Evolutionary conservation across 1,284 basidiomycete genomes (phyloP).

Genomic region (Cystobasidium slooffiae): DNA sequence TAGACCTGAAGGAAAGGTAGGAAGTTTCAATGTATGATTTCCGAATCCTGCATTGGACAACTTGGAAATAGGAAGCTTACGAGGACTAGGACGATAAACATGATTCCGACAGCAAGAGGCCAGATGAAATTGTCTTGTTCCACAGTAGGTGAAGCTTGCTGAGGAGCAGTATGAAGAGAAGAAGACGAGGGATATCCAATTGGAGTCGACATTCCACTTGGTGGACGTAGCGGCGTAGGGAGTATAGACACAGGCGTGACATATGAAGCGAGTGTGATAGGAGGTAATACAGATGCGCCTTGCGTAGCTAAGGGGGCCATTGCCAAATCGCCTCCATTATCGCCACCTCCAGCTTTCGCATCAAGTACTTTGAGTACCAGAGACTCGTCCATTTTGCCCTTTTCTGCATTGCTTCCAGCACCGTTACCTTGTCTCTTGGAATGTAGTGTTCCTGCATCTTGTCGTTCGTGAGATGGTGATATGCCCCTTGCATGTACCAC

Average conservation of each 20-base stretch:
- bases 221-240: not conserved
- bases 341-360: not conserved
- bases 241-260: not conserved
- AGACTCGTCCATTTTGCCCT: too few relatives aligned
- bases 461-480: too few relatives aligned
- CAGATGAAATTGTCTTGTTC: not conserved
- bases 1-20: not conserved
- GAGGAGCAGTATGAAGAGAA: not conserved
- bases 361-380: not conserved
- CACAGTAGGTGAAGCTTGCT: not conserved
- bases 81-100: not conserved
- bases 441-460: too few relatives aligned
- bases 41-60: not conserved
- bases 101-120: conserved; percentile 7
- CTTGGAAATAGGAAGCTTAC: not conserved
- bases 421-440: too few relatives aligned
- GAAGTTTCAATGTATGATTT: not conserved
- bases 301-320: not conserved
- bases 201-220: not conserved
- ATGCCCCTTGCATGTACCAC: too few relatives aligned
- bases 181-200: not conserved
- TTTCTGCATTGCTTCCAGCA: too few relatives aligned
- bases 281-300: not conserved
- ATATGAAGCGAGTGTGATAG: not conserved
- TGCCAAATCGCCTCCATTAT: not conserved